These are phyloP conservation scores for Carallia brachiata DNA, from an alignment of 345 rosid genomes.

Conservation along the genomic window DNA sequence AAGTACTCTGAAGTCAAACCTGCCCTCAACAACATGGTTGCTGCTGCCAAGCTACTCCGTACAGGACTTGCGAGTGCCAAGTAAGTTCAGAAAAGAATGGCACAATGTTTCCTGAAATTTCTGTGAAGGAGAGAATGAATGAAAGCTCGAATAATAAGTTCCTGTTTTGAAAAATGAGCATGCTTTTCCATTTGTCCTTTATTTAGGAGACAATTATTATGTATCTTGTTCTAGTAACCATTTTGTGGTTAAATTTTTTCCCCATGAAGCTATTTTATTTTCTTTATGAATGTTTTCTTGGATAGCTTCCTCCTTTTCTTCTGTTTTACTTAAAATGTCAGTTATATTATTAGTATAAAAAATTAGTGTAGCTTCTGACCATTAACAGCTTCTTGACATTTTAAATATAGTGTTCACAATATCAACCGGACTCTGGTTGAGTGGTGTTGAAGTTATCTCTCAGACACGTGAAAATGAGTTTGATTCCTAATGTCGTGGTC, in stretches of 20 bases:
- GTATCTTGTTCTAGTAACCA: background rate
- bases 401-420: too few relatives aligned
- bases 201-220: background rate
- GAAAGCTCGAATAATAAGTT: background rate
- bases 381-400: too few relatives aligned
- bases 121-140: background rate
- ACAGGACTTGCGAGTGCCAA: slow-evolving; percentile 52
- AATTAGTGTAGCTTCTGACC: too few relatives aligned
- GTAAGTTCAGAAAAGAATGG: slow-evolving; percentile 16
- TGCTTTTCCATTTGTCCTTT: background rate
- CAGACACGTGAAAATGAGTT: too few relatives aligned
- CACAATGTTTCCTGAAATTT: background rate
- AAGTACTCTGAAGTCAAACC: slow-evolving; percentile 90
- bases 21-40: slow-evolving; percentile 84
- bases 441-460: too few relatives aligned
- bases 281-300: too few relatives aligned
- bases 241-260: background rate
- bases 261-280: too few relatives aligned
- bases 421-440: too few relatives aligned
- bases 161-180: background rate
- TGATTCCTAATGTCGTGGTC: too few relatives aligned
- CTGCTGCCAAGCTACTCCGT: slow-evolving; percentile 86
- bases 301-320: too few relatives aligned
- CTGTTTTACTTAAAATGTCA: too few relatives aligned
- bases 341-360: too few relatives aligned